These are phyloP conservation scores for Candida namnaoensis DNA, from an alignment of 805 yeast genomes.

Conservation along the genomic window DNA sequence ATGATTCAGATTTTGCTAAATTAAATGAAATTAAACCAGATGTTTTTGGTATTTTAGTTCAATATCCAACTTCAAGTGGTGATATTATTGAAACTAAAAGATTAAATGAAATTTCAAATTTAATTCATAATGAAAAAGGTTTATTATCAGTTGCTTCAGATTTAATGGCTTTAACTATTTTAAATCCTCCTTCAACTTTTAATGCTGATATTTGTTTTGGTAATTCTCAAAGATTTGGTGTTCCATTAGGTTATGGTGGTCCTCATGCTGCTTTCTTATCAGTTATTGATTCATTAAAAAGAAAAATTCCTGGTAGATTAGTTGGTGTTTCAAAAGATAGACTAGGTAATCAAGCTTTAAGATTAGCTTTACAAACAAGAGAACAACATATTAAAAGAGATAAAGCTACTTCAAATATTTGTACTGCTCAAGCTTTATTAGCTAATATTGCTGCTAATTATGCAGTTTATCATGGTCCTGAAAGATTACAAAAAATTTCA, in stretches of 20 bases:
- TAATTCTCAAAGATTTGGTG: conserved; percentile 92
- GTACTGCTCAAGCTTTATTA: conserved; percentile 94
- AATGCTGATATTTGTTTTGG: conserved; percentile 94
- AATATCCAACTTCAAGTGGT: conserved; percentile 90
- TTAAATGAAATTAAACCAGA: conserved; percentile 24
- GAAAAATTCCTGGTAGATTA: conserved; percentile 95
- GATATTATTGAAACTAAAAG: conserved; percentile 39
- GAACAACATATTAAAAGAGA: conserved; percentile 98
- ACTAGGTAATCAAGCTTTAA: conserved; percentile 78
- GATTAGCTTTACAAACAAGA: conserved; percentile 94
- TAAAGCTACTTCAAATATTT: conserved; percentile 94
- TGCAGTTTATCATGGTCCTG: conserved; percentile 93
- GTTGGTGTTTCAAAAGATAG: conserved; percentile 92
- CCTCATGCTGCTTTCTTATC: conserved; percentile 98
- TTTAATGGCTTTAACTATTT: conserved; percentile 75
- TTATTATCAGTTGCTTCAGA: conserved; percentile 86
- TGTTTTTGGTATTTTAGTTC: conserved; percentile 78
- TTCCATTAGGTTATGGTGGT: conserved; percentile 97
- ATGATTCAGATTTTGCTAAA: conserved; percentile 27
- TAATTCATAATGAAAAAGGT: conserved; percentile 66
- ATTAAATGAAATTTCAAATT: conserved; percentile 47
- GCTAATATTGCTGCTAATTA: conserved; percentile 96
- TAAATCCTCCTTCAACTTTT: conserved; percentile 76
- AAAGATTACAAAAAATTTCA: conserved; percentile 76
- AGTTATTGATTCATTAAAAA: conserved; percentile 66